Base-by-base conservation (phyloP, 208 protist species). In the Leishmania tarentolae region DNA sequence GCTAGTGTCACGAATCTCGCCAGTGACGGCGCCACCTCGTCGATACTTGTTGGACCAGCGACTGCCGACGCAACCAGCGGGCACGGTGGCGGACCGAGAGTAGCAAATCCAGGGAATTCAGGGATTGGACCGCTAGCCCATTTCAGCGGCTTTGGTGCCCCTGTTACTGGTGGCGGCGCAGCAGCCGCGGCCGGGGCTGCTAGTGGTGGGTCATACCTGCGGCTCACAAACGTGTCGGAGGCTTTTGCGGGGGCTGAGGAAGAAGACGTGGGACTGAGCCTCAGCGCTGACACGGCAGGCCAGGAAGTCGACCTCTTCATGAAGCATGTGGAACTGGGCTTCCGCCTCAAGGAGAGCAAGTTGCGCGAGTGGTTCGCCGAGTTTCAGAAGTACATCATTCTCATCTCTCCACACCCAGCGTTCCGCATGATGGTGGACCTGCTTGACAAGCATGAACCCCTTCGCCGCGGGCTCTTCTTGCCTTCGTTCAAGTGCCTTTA, bases 341-440 rank as follows among this genome's bases (percentile, higher is more conserved):
- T 95, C 59, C 91, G 91, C 5, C 76, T 89, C 11, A 96, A 93
- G 80, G 93, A 96, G 69, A 94, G 81, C 79, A 93, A 93, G 75
- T 86, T 93, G 86, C 90, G 95, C 9, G 95, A 98, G 86, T 98
- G 95, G 93, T 98, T 97, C 70, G 75, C 86, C 21, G 93, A 98
- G 83, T 88, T 98, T 50, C 92, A 98, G 76, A 97, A 96, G 85
- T 90, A 84, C 80, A 95, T 98, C 81, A 94, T 98, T 66, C 83
- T 97, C 28, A 89, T 95, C 40, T 96, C 95, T 0, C 95, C 95
- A 44, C 92, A 95, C 78, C 93, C 92, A 3, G 95, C 92, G 35
- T 97, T 98, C 80, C 93, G 93, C 79, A 94, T 96, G 80, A 95
- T 97, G 83, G 91, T 96, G 35, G 93, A 98, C 83, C 91, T 98